Evolutionary conservation across 2,329 filamentous ascomycete species (phyloP), one percentile per base, ranked within the genome.

Genomic region (Diaporthe humulicola): DNA sequence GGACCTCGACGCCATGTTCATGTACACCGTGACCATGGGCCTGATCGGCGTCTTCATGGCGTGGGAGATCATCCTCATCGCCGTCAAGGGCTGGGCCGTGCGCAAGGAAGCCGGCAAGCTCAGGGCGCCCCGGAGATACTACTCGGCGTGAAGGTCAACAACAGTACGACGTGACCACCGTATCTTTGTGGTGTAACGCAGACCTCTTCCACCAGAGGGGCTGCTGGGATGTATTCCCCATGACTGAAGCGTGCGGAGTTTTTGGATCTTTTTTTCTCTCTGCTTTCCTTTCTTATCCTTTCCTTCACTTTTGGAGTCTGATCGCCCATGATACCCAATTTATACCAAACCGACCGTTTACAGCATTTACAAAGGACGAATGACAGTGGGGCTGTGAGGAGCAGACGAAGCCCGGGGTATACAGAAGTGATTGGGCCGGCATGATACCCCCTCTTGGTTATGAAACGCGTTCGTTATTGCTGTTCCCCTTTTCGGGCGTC

Each of bases 11-110:
- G 94, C 94, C 77, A 98, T 98, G 95, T 97, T 98, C 83, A 91
- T 95, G 76, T 98, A 98, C 84, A 98, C 95, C 0, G 90, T 98
- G 45, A 94, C 92, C 14, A 94, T 97, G 90, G 96, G 96, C 2
- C 82, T 97, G 9, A 94, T 95, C 1, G 93, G 93, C 2, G 87
- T 98, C 69, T 84, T 98, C 70, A 96, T 98, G 94, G 92, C 95
- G 0, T 98, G 94, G 92, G 90, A 93, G 71, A 89, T 97, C 28
- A 80, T 95, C 38, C 86, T 94, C 15, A 90, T 98, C 75, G 93
- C 95, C 36, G 85, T 98, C 81, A 98, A 98, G 84, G 96, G 95
- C 36, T 98, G 95, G 95, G 95, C 95, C 6, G 84, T 90, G 22
- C 86, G 88, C 67, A 85, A 81, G 71, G 88, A 90, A 79, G 79